Percentiles rank a stretch among this genome's conserved stretches.
phyloP scores from a whole-genome alignment of 2,329 filamentous ascomycete species.

The Simplicillium sp. region DNA sequence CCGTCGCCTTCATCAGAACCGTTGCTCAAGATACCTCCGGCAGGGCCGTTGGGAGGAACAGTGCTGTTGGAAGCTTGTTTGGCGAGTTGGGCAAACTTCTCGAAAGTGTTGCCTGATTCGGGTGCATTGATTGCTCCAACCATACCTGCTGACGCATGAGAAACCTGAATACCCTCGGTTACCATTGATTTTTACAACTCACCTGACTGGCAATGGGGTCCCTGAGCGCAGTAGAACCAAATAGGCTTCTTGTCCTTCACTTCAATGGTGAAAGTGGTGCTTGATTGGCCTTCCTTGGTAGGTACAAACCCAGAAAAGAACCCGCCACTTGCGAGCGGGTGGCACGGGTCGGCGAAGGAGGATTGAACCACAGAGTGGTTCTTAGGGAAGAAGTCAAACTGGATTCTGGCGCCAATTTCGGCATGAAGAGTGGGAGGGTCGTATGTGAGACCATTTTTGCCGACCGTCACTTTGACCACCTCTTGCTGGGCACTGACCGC shows the following conservation, averaged over 20 bases:
- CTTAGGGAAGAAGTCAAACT: conserved; percentile 43
- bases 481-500: conserved; percentile 10
- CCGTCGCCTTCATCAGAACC: background rate
- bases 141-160: conserved; percentile 1
- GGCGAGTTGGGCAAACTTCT: background rate
- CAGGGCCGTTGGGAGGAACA: background rate
- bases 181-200: conserved; percentile 17
- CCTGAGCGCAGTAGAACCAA: conserved; percentile 36
- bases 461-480: conserved; percentile 36
- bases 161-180: background rate
- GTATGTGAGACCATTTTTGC: conserved; percentile 35
- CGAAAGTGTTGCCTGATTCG: conserved; percentile 1
- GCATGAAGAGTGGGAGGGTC: conserved; percentile 40
- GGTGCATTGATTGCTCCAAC: conserved; percentile 5
- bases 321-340: conserved; percentile 25
- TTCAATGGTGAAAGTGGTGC: conserved; percentile 32
- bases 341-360: conserved; percentile 31
- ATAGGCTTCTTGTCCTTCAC: conserved; percentile 30
- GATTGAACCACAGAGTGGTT: conserved; percentile 40
- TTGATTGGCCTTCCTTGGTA: conserved; percentile 22
- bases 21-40: conserved; percentile 1
- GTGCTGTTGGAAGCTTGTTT: background rate
- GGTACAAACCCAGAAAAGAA: conserved; percentile 39
- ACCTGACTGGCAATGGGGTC: conserved; percentile 35
- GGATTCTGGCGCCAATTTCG: conserved; percentile 36